Conservation (phyloP, 495 filamentous ascomycete species). For the Glarea lozoyensis region DNA sequence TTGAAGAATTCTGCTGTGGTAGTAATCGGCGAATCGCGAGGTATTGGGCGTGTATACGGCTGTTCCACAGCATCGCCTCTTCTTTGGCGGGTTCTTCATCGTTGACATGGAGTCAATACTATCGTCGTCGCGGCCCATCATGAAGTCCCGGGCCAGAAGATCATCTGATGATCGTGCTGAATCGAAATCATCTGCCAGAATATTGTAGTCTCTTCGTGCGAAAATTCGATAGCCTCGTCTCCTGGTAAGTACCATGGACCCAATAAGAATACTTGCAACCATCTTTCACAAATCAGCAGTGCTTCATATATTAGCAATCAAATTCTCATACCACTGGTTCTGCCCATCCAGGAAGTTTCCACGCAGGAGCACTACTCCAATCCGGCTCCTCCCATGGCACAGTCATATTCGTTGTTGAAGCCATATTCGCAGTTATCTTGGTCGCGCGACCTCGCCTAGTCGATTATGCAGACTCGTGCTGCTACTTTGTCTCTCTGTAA, state of each 20-base stretch:
- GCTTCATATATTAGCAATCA: neutral
- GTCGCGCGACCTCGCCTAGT: no score
- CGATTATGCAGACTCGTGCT: no score
- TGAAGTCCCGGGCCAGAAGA: slow-evolving; percentile 24
- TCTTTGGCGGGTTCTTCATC: slow-evolving; percentile 35
- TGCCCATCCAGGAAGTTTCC: slow-evolving; percentile 43
- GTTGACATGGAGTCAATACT: slow-evolving; percentile 16
- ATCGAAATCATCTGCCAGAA: slow-evolving; percentile 27
- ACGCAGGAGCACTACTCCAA: slow-evolving; percentile 35
- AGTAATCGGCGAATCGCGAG: slow-evolving; percentile 42
- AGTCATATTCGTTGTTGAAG: slow-evolving; percentile 15
- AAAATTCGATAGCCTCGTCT: slow-evolving; percentile 39
- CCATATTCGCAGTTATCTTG: no score
- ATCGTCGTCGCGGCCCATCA: slow-evolving; percentile 18
- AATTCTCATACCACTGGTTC: slow-evolving; percentile 45
- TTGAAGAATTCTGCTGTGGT: slow-evolving; percentile 51
- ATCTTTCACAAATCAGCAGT: slow-evolving; percentile 30
- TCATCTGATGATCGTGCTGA: slow-evolving; percentile 31
- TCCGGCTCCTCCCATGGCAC: slow-evolving; percentile 15
- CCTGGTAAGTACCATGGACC: slow-evolving; percentile 47
- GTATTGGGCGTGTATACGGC: slow-evolving; percentile 46
- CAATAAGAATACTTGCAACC: slow-evolving; percentile 48
- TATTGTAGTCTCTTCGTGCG: slow-evolving; percentile 25
- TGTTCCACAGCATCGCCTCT: slow-evolving; percentile 35
- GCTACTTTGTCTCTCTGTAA: no score